Evolutionary conservation across 139 green algal genomes (phyloP), one percentile per base, ranked within the genome.

Genomic region (Gonium pectorale): DNA sequence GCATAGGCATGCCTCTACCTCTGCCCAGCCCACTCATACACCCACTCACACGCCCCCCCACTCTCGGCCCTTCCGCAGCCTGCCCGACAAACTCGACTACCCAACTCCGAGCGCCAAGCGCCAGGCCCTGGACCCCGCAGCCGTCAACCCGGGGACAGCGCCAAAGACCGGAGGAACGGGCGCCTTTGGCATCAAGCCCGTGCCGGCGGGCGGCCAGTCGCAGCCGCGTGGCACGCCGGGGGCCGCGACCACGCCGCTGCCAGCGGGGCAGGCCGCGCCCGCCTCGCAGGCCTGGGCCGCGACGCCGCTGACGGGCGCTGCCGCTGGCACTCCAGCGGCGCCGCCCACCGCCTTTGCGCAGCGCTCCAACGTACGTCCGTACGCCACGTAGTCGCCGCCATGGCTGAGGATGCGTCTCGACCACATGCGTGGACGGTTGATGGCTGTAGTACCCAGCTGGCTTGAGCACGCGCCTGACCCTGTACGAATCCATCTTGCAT

Each of bases 101-200:
- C 31, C 60, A 0, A 84, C 78, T 7, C 83, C 83, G 40, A 80
- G 60, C 51, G 73, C 74, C 54, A 88, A 88, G n/a, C 83, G 83
- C 51, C 83, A 88, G 56, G 83, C 83, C 0, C 79, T 75, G 49
- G 83, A 78, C 19, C 40, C 75, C 3, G 41, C 59, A 3, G 75
- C 75, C 5, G 31, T 62, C 11, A 82, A 82, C 59, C 75, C 75
- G 2, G 59, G 40, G 6, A 82, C 85, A 5, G 64, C 7, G 9
- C 40, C 85, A 33, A 86, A 79, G 68, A 29, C n/a, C 3, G 73
- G 24, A 22, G 22, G 33, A 17, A 13, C 49, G 29, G n/a, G n/a
- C 7, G n/a, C 31, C 33, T 41, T 33, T 4, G 49, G 31, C 4
- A 40, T 21, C 24, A 69, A 63, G 41, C 29, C 41, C 1, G 33